These are phyloP conservation scores for Artemisia annua DNA, from an alignment of 129 eudicot genomes.

Conservation along the genomic window DNA sequence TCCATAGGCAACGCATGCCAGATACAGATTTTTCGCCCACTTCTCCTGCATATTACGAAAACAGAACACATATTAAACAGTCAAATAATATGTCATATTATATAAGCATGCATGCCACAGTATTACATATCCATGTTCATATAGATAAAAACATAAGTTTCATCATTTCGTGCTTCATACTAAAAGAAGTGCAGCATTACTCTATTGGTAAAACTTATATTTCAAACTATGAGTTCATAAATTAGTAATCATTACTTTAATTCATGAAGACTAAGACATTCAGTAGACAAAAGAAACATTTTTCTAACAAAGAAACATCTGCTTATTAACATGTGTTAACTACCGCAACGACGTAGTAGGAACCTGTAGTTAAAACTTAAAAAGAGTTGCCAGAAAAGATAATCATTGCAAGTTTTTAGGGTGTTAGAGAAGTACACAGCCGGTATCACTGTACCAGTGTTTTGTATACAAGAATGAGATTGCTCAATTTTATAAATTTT, in stretches of 20 bases:
- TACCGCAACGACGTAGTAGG: neutral
- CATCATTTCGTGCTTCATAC: neutral
- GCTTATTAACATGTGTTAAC: neutral
- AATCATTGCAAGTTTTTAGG: neutral
- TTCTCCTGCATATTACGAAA: conserved; percentile 30
- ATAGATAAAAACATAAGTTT: neutral
- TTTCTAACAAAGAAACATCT: neutral
- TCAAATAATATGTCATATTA: neutral
- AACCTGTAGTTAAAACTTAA: neutral
- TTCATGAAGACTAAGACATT: neutral
- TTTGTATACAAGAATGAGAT: no score
- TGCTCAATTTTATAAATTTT: neutral
- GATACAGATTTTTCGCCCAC: conserved; percentile 44
- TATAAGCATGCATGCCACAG: neutral
- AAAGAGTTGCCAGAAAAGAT: neutral
- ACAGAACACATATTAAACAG: conserved; percentile 1
- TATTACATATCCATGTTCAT: neutral
- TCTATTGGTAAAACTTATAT: neutral
- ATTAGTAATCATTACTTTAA: neutral
- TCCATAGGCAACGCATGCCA: conserved; percentile 40
- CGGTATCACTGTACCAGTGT: no score
- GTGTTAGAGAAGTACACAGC: neutral
- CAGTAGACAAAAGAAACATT: neutral
- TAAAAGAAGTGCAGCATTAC: neutral
- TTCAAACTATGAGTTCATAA: no score